Conservation (phyloP, 1,139 yeast genomes). For the Hanseniaspora uvarum region DNA sequence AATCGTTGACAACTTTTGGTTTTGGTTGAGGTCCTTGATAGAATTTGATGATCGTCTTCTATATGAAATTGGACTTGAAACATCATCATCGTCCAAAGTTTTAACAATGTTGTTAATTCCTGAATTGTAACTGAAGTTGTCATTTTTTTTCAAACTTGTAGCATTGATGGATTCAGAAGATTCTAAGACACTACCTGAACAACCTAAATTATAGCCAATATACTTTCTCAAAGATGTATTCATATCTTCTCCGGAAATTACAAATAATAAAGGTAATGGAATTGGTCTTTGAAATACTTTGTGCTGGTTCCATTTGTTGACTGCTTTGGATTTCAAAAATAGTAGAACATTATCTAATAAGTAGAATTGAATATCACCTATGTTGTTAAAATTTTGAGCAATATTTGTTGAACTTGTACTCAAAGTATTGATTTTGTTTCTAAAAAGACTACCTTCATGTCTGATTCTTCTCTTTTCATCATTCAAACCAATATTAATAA, state of each 20-base stretch:
- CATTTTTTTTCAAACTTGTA: constrained; percentile 19
- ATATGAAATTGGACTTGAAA: neutral
- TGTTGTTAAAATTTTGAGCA: constrained; percentile 16
- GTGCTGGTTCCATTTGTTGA: constrained; percentile 82
- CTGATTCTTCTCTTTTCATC: constrained; percentile 66
- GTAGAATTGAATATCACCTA: constrained; percentile 65
- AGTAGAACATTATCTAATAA: constrained; percentile 79
- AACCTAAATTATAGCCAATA: constrained; percentile 32
- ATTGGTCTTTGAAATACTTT: constrained; percentile 90
- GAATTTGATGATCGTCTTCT: neutral
- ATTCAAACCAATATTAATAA: constrained; percentile 72
- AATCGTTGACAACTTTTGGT: neutral
- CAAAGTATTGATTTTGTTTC: constrained; percentile 29
- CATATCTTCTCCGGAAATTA: constrained; percentile 67
- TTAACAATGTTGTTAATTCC: constrained; percentile 21
- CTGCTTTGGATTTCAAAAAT: constrained; percentile 75
- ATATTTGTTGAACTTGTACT: neutral
- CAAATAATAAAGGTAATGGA: constrained; percentile 71
- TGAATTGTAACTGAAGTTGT: constrained; percentile 29
- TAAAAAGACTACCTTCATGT: constrained; percentile 32
- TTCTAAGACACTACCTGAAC: constrained; percentile 36
- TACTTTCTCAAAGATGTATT: constrained; percentile 45
- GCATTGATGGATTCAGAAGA: constrained; percentile 17
- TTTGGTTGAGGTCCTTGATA: neutral
- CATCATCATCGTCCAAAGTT: constrained; percentile 4